Conservation (phyloP, 163 green algal species). For the Volvox carteri region DNA sequence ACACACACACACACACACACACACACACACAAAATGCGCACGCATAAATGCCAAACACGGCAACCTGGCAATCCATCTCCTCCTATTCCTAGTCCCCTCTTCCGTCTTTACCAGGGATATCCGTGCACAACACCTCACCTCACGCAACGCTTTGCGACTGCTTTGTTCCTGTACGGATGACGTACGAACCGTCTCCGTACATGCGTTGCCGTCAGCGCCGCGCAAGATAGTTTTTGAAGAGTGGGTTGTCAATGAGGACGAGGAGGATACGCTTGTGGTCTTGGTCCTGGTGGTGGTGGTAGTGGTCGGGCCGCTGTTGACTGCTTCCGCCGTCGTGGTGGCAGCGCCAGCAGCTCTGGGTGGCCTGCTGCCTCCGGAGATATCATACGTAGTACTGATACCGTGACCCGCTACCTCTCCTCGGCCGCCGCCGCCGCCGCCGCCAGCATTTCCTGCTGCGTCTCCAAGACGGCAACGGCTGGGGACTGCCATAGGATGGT, state of each 20-base stretch:
- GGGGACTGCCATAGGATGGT: no score
- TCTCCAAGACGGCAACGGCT: no score
- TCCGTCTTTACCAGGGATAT: no score
- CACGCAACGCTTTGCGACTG: not conserved
- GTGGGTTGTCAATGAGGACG: not conserved
- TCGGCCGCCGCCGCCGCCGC: not conserved
- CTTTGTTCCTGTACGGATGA: constrained; percentile 2
- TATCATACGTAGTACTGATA: no score
- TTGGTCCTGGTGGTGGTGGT: constrained; percentile 4
- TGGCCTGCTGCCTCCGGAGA: not conserved
- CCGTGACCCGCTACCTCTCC: no score
- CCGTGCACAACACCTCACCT: constrained; percentile 7
- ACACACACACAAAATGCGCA: no score
- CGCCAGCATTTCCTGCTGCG: no score
- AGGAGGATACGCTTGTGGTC: not conserved
- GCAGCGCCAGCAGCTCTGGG: not conserved
- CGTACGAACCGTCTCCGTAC: not conserved
- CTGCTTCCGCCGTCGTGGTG: not conserved
- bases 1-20: no score
- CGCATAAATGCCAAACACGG: no score
- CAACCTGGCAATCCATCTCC: no score
- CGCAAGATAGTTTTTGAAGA: not conserved
- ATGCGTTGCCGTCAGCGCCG: not conserved
- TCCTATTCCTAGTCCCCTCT: no score
- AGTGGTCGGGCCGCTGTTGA: not conserved